Evolutionary conservation across 257 asterid species (phyloP), one percentile per base, ranked within the genome.

Genomic region (Ballota nigra): DNA sequence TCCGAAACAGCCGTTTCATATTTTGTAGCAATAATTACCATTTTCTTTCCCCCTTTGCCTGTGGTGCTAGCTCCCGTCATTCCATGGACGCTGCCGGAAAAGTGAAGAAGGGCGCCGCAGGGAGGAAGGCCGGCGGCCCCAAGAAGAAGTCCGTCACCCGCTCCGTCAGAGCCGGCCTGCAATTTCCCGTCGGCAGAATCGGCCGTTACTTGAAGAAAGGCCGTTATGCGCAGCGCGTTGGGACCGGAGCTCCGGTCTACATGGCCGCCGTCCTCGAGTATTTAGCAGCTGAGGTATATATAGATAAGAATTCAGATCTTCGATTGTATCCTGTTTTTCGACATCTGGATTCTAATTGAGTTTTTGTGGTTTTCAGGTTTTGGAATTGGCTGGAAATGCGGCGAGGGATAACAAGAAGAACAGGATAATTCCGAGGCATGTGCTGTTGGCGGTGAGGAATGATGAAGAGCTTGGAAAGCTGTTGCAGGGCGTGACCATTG

Each of bases 351-450:
- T 40, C 20, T 11, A 19, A 38, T 34, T 12, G 40, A 7, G 51
- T 6, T 52, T 22, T 6, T 70, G 23, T n/a, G 1, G 13, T 3
- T 18, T 12, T 4, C 33, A 83, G 88, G 88, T 83, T 8, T 36
- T 84, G 65, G 88, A 84, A 36, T 68, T 84, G 78, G 88, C 88
- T 22, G 88, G 88, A 31, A 84, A 84, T 53, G 88, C 88, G 8
- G 88, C 88, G 0, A 56, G 86, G 0, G 88, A 84, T 52, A 84
- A 84, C 69, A 84, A 84, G 86, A 84, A 84, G 81, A 81, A n/a
- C n/a, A n/a, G n/a, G n/a, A n/a, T n/a, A n/a, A n/a, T n/a, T n/a
- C n/a, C n/a, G n/a, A n/a, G n/a, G 56, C 88, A 81, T 20, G 61
- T 84, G 72, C 63, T 84, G 23, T 69, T 84, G 77, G 86, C 88